These are phyloP conservation scores for Pseudoscleropodium purum DNA, from an alignment of 225 moss, liverwort and hornwort species.

Conservation along the genomic window DNA sequence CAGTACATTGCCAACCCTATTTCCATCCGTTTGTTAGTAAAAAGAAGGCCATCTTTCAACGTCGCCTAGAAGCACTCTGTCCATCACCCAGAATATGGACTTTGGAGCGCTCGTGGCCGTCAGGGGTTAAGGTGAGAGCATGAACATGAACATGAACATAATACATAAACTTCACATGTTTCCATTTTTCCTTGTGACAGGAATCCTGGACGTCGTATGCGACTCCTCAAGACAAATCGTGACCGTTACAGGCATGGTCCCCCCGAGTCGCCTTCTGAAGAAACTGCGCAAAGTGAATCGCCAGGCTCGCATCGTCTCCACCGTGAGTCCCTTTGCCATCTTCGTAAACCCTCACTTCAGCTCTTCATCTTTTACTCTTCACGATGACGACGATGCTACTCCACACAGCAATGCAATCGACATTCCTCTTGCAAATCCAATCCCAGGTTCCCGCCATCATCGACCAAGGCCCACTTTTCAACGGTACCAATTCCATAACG, in stretches of 20 bases:
- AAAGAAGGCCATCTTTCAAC: background rate
- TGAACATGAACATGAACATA: background rate
- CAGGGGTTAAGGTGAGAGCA: background rate
- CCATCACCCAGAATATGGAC: background rate
- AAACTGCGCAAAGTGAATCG: conserved; percentile 34
- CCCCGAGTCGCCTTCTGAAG: conserved; percentile 23
- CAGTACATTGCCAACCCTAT: too few relatives aligned
- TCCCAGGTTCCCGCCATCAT: background rate
- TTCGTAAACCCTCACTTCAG: conserved; percentile 18
- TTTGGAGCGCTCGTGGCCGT: background rate
- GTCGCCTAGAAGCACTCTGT: background rate
- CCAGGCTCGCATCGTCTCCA: conserved; percentile 18
- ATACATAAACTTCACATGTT: background rate
- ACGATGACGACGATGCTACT: background rate
- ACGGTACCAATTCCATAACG: conserved; percentile 25
- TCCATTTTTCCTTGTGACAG: background rate
- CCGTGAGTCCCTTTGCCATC: conserved; percentile 13
- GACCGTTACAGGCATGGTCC: conserved; percentile 20
- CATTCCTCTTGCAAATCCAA: conserved; percentile 8
- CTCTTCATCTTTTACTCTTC: background rate
- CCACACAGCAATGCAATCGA: conserved; percentile 5
- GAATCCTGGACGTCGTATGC: conserved; percentile 25
- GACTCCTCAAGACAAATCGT: conserved; percentile 21
- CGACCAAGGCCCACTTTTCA: conserved; percentile 31
- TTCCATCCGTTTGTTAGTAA: background rate